phyloP scores from a whole-genome alignment of 129 eudicot genomes.

The Deinandra increscens region DNA sequence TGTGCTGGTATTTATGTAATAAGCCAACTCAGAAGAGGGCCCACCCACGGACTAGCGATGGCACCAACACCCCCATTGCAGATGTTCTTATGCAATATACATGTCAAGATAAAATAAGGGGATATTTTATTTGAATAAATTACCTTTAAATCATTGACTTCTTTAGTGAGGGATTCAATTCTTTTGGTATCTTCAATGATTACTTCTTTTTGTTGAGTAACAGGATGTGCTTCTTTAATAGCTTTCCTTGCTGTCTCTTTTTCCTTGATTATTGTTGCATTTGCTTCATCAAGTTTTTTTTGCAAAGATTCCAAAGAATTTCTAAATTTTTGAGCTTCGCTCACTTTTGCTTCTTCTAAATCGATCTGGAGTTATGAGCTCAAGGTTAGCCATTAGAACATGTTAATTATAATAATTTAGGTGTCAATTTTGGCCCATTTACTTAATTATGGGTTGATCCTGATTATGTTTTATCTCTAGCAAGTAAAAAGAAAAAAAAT shows the following conservation, averaged over 20 bases:
- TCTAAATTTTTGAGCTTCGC: constrained; percentile 66
- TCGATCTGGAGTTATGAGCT: constrained; percentile 60
- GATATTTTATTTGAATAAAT: constrained; percentile 1
- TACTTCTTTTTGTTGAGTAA: constrained; percentile 80
- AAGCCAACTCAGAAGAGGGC: too few species aligned
- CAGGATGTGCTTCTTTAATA: constrained; percentile 94
- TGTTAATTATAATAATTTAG: not conserved
- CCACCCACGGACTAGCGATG: not conserved
- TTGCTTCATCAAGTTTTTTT: constrained; percentile 74
- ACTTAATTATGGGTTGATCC: not conserved
- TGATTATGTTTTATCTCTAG: not conserved
- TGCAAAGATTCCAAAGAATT: constrained; percentile 60
- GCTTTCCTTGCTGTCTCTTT: constrained; percentile 86
- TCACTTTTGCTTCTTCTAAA: constrained; percentile 86
- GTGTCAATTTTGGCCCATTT: not conserved
- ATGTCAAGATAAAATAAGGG: not conserved
- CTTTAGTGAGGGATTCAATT: constrained; percentile 58
- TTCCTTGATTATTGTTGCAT: constrained; percentile 64
- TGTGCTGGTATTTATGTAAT: not conserved
- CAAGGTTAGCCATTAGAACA: constrained; percentile 22
- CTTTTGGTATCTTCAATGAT: constrained; percentile 74
- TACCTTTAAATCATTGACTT: constrained; percentile 73
- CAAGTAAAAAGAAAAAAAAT: not conserved
- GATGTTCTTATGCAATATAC: not conserved
- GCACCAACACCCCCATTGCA: not conserved